Evolutionary conservation across 1,284 basidiomycete species (phyloP), one percentile per base, ranked within the genome.

Genomic region (Fomitiporia mediterranea): DNA sequence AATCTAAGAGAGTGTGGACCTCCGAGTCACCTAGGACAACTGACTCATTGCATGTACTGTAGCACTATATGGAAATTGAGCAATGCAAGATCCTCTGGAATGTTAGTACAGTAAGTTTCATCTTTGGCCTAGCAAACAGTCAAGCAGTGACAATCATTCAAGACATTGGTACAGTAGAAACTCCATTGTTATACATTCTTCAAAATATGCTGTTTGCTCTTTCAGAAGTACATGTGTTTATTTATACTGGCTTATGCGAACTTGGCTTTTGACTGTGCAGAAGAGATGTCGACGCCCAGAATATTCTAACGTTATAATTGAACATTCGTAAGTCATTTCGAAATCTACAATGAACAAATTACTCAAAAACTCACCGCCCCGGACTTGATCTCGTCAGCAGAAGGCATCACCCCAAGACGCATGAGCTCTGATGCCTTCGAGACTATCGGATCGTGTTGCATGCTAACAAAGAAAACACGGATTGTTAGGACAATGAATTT

Each of bases 381-480:
- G 28, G 66, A 77, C 69, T 77, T 84, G 65, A 98, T 73, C 66
- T 94, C 90, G 13, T 82, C 77, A 2, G 87, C 76, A 13, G 82
- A 78, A 3, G 92, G 93, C 91, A 97, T 95, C 61, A 88, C 74
- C 13, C 82, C 84, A 44, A 91, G 71, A 47, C 89, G 77, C 64
- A 97, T 70, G 50, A 98, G 76, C 70, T 96, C 92, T 15, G 89
- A 84, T 2, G 83, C 82, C 71, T 92, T 89, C 61, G 81, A 79
- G 54, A 94, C 89, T 38, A 93, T 77, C 0, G 93, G 89, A 65
- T 92, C 90, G 56, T 81, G 81, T 69, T 88, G 85, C 88, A 92
- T 91, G 63, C 85, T 89, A 51, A n/a, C 11, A 25, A 44, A 28
- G 11, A 13, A 34, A 6, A 34, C n/a, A 34, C 32, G 13, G 27